Evolutionary conservation across 495 filamentous ascomycete species (phyloP), one percentile per base, ranked within the genome.

Genomic region (Aspergillus diversus): DNA sequence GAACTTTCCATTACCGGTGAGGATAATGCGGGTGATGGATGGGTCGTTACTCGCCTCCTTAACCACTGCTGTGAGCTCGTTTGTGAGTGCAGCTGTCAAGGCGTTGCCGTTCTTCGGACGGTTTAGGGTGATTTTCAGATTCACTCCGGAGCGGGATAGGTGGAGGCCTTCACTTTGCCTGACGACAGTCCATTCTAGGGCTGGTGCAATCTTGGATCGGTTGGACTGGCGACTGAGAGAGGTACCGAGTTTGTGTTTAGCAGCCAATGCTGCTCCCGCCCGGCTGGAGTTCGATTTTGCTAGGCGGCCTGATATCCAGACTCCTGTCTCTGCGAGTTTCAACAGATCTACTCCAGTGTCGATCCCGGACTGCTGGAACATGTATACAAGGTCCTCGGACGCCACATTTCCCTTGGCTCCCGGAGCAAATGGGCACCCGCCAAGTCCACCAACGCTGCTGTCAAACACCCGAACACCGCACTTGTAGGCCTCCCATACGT

Each of bases 371-470:
- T 70, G 69, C 7, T 80, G 65, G 32, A 82, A 77, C 64, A 78
- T 77, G 33, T 75, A 72, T 1, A 77, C 79, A 16, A 82, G 32
- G 49, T 79, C 78, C 51, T 80, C 79, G 0, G 75, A 74, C 3
- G 78, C 71, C 3, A 80, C 73, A 59, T 81, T 82, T 1, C 80
- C 80, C 34, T 75, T 79, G 13, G 80, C 80, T 9, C 80, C 80
- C 6, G 76, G 75, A 3, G 79, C 79, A 65, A 76, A 81, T 0
- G 80, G 80, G 56, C 80, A 82, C 0, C 80, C 80, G 3, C 80
- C 80, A 0, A 82, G 74, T 4, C 80, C 79, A 1, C 69, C 74
- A 21, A 80, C 70, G 47, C 77, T 80, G 39, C 75, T 76, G 58
- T 82, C 80, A 47, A 82, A 82, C 0, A 76, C 73, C 5, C 73